phyloP scores from a whole-genome alignment of 805 yeast genomes.

The Schizosaccharomyces octosporus region DNA sequence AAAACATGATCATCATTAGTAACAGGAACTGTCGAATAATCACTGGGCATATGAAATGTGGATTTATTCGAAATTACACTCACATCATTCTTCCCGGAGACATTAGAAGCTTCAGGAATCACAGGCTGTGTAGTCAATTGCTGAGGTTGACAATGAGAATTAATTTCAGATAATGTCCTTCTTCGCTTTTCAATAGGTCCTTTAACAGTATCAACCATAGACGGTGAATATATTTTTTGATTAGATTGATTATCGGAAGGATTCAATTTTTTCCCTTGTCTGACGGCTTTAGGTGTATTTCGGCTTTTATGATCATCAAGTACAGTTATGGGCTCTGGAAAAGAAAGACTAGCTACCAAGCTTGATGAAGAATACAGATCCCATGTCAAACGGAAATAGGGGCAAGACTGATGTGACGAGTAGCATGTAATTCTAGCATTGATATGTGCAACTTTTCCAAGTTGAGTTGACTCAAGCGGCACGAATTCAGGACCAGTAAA shows the following conservation, averaged over 20 bases:
- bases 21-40: no score
- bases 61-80: no score
- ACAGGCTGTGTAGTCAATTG: no score
- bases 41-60: no score
- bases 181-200: not conserved
- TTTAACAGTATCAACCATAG: not conserved
- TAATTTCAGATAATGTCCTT: not conserved
- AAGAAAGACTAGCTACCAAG: not conserved
- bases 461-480: not conserved
- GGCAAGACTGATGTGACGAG: not conserved
- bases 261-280: not conserved
- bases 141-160: not conserved
- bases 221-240: not conserved
- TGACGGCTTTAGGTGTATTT: not conserved
- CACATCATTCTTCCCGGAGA: no score
- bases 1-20: no score
- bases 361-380: not conserved
- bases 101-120: no score
- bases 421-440: not conserved
- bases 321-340: not conserved
- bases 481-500: slow-evolving; percentile 1
- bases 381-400: not conserved
- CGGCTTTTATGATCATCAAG: not conserved
- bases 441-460: not conserved
- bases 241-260: no score